A percentile compares a stretch with the other conserved stretches of the same genome.
These are phyloP conservation scores for Paecilomyces sp. DNA, from an alignment of 2,329 filamentous ascomycete genomes.

Conservation along the genomic window DNA sequence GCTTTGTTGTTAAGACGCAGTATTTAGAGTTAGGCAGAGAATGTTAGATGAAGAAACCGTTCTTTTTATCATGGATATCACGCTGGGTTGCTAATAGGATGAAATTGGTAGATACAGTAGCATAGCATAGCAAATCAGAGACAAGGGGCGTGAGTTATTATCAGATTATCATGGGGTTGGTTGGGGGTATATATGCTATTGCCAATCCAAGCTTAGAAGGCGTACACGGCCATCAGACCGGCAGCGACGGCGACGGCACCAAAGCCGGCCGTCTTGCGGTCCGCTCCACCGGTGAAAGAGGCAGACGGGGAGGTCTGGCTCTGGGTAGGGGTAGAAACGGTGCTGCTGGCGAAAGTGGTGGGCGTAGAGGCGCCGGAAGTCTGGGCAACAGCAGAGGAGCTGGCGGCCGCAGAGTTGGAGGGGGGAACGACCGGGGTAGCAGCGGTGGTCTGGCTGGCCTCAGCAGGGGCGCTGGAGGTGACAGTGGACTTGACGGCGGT, in stretches of 20 bases:
- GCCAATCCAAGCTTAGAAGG: conserved; percentile 19
- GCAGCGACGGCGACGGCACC: conserved; percentile 26
- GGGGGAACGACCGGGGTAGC: conserved; percentile 4
- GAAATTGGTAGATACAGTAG: not conserved
- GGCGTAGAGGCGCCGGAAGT: not conserved
- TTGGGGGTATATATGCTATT: too few species aligned
- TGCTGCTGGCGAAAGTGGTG: conserved; percentile 3
- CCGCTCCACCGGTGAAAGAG: conserved; percentile 24
- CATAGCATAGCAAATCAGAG: not conserved
- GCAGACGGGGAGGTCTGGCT: not conserved
- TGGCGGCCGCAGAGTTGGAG: not conserved
- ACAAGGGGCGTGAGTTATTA: not conserved
- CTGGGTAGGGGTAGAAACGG: conserved; percentile 8
- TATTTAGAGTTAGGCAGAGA: too few species aligned
- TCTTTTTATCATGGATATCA: not conserved
- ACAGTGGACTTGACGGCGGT: conserved; percentile 7
- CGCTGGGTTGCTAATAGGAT: not conserved
- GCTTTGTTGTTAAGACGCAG: too few species aligned
- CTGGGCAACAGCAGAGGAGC: conserved; percentile 1
- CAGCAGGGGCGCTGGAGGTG: conserved; percentile 1
- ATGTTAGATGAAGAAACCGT: not conserved
- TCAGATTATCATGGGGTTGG: too few species aligned
- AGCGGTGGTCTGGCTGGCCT: conserved; percentile 5
- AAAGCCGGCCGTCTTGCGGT: conserved; percentile 26
- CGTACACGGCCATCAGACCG: conserved; percentile 27